These are phyloP conservation scores for Sclerotiophoma versabilis DNA, from an alignment of 2,329 filamentous ascomycete species.

Conservation along the genomic window DNA sequence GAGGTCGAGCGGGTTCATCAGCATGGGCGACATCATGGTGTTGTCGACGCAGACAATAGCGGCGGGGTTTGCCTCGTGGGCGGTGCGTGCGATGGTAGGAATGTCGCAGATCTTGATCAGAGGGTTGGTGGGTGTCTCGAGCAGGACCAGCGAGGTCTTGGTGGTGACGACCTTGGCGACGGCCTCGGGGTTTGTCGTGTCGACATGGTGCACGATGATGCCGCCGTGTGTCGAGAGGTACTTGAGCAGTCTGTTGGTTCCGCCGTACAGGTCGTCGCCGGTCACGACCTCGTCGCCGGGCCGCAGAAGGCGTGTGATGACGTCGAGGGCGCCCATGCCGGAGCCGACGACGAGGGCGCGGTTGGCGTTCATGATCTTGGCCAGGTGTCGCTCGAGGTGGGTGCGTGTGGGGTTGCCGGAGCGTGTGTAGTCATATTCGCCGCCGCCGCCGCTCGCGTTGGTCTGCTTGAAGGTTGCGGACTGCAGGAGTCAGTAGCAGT, in stretches of 20 bases:
- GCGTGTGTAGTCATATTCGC: conserved; percentile 97
- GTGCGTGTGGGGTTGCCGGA: conserved; percentile 96
- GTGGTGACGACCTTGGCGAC: conserved; percentile 72
- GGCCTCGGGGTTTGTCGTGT: conserved; percentile 80
- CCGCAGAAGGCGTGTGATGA: conserved; percentile 87
- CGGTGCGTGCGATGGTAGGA: conserved; percentile 74
- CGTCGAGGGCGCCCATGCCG: conserved; percentile 96
- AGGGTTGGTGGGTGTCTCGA: conserved; percentile 97
- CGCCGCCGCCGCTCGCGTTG: conserved; percentile 76
- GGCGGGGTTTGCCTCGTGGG: conserved; percentile 78
- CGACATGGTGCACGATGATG: conserved; percentile 94
- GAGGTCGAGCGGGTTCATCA: conserved; percentile 91
- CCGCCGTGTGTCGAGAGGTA: conserved; percentile 88
- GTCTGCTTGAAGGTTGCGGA: conserved; percentile 98
- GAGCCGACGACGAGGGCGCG: conserved; percentile 92
- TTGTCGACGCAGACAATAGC: conserved; percentile 94
- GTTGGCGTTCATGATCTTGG: conserved; percentile 97
- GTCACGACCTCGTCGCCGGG: conserved; percentile 97
- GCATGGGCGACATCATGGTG: conserved; percentile 96
- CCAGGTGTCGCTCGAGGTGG: conserved; percentile 93
- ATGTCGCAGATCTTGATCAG: conserved; percentile 98
- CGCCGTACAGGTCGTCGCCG: conserved; percentile 95
- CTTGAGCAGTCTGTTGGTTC: conserved; percentile 90
- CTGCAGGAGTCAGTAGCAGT: conserved; percentile 49
- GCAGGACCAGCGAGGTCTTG: conserved; percentile 93